These are phyloP conservation scores for Fusarium sp. DNA, from an alignment of 2,329 filamentous ascomycete genomes.

Conservation along the genomic window DNA sequence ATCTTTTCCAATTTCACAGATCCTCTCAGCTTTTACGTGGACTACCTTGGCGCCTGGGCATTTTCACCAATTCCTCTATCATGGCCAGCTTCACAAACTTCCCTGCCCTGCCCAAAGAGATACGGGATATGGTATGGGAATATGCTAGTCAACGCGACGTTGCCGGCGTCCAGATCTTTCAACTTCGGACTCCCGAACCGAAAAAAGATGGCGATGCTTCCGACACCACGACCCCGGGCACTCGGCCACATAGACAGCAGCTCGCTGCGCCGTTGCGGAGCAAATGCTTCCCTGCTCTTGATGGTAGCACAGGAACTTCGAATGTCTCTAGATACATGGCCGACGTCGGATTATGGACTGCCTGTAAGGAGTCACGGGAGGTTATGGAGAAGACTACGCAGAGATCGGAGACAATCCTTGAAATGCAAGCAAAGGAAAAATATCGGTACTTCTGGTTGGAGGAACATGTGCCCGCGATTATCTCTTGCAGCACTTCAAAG, in stretches of 20 bases:
- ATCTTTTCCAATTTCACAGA: background rate
- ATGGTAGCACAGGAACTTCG: background rate
- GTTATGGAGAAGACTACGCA: background rate
- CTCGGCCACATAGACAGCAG: fast-evolving
- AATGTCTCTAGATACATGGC: background rate
- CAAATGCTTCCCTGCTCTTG: background rate
- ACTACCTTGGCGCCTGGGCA: background rate
- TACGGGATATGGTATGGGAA: slow-evolving; percentile 2
- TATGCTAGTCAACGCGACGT: background rate
- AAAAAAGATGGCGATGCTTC: background rate
- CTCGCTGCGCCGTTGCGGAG: background rate
- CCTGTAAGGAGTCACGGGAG: background rate
- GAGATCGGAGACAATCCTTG: fast-evolving
- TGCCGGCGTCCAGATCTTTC: background rate
- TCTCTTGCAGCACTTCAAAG: too few species aligned
- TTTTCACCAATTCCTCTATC: background rate
- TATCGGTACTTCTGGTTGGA: background rate
- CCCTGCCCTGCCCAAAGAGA: background rate
- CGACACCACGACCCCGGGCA: fast-evolving
- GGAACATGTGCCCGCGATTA: background rate
- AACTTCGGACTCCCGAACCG: background rate
- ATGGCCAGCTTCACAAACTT: background rate
- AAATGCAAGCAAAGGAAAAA: too few species aligned
- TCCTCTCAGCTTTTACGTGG: background rate
- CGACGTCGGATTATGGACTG: background rate